Percentiles rank a stretch among this genome's conserved stretches.
phyloP scores from a whole-genome alignment of 2,329 filamentous ascomycete genomes.

The Aaosphaeria pasadenensis region DNA sequence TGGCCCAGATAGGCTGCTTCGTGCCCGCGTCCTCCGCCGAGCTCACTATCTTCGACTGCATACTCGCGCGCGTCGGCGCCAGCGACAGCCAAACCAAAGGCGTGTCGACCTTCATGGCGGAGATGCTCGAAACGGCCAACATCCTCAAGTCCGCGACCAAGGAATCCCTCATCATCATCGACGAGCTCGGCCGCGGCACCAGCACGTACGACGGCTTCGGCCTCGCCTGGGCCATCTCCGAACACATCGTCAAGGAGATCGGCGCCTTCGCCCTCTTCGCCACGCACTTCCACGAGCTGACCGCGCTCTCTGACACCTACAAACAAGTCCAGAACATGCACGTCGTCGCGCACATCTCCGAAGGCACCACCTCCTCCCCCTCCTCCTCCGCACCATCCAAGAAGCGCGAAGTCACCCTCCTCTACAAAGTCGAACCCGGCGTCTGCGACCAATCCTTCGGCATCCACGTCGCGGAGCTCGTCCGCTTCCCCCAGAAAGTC shows the following conservation, averaged over 20 bases:
- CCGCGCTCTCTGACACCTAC: constrained; percentile 81
- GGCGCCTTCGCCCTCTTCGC: constrained; percentile 93
- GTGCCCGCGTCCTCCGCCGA: constrained; percentile 90
- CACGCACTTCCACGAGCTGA: constrained; percentile 97
- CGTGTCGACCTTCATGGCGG: constrained; percentile 98
- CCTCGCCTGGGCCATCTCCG: constrained; percentile 97
- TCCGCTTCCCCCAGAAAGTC: constrained; percentile 94
- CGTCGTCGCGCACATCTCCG: constrained; percentile 86
- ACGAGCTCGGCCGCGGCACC: constrained; percentile 92
- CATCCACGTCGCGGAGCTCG: constrained; percentile 95
- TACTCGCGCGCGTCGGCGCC: constrained; percentile 91
- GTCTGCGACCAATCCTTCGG: constrained; percentile 97
- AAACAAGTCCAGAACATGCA: constrained; percentile 89
- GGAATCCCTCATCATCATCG: constrained; percentile 96
- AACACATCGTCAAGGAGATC: constrained; percentile 95
- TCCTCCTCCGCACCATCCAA: constrained; percentile 34
- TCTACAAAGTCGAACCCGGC: constrained; percentile 95
- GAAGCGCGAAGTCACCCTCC: constrained; percentile 77
- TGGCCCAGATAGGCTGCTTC: constrained; percentile 96
- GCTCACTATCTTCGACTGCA: constrained; percentile 93
- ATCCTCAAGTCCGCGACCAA: constrained; percentile 95
- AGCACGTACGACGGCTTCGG: constrained; percentile 98
- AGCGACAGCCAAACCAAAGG: constrained; percentile 97
- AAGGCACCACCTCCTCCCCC: constrained; percentile 46
- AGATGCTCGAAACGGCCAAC: constrained; percentile 98